phyloP scores from a whole-genome alignment of 2,329 filamentous ascomycete species.

The Diaporthe australafricana region DNA sequence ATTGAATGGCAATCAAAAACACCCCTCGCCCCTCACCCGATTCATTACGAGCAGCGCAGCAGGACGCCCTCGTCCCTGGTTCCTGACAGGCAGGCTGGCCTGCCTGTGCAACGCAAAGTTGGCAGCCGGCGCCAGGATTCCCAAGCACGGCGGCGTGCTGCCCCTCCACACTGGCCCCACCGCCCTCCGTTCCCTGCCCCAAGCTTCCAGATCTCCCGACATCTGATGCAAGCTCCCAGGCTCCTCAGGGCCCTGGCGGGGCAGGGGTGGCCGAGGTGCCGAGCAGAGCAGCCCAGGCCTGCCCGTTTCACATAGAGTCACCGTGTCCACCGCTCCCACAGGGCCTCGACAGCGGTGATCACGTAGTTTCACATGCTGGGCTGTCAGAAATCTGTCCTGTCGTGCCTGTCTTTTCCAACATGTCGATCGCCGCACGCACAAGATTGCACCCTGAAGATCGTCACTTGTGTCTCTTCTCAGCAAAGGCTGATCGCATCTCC shows the following conservation, averaged over 20 bases:
- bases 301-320: slow-evolving; percentile 31
- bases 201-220: slow-evolving; percentile 25
- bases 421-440: slow-evolving; percentile 19
- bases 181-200: slow-evolving; percentile 1
- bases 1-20: slow-evolving; percentile 35
- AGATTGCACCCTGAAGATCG: slow-evolving; percentile 27
- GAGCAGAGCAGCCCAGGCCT: not conserved
- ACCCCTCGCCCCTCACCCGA: slow-evolving; percentile 27
- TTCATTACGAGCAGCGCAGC: slow-evolving; percentile 24
- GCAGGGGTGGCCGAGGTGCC: slow-evolving; percentile 25
- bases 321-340: slow-evolving; percentile 14
- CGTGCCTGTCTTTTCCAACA: not conserved
- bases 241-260: not conserved
- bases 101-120: slow-evolving; percentile 14
- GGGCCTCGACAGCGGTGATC: not conserved
- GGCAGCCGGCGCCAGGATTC: slow-evolving; percentile 22
- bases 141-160: slow-evolving; percentile 6
- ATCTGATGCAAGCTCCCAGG: slow-evolving; percentile 2
- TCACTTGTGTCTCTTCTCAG: slow-evolving; percentile 13
- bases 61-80: slow-evolving; percentile 4
- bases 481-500: not conserved
- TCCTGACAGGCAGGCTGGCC: not conserved
- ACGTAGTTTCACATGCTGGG: slow-evolving; percentile 25
- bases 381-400: slow-evolving; percentile 21
- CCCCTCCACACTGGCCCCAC: slow-evolving; percentile 21